Percentiles rank a stretch among this genome's conserved stretches.
These are phyloP conservation scores for Neohortaea acidophila DNA, from an alignment of 495 filamentous ascomycete species.

Conservation along the genomic window DNA sequence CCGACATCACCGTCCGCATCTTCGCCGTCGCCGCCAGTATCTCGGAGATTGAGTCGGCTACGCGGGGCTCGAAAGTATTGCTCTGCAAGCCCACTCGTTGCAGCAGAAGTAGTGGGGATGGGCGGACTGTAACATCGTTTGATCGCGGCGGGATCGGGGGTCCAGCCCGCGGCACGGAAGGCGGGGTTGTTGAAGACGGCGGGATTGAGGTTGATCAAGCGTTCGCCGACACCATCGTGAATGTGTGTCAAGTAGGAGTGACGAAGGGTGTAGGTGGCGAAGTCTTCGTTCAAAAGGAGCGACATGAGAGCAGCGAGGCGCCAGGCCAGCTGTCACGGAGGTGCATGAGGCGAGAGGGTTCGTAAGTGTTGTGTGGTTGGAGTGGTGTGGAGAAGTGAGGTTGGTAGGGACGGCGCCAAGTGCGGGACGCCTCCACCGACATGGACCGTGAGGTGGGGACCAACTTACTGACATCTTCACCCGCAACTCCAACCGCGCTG, in stretches of 20 bases:
- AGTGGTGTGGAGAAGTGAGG: no score
- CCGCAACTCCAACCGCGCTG: no score
- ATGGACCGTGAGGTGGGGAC: no score
- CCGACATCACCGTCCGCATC: slow-evolving; percentile 55
- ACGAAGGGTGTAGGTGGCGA: slow-evolving; percentile 85
- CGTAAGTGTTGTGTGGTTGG: no score
- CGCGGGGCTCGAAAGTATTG: slow-evolving; percentile 76
- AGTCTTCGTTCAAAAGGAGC: slow-evolving; percentile 89
- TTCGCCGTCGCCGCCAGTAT: slow-evolving; percentile 20
- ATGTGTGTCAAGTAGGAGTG: slow-evolving; percentile 79
- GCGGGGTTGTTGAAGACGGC: slow-evolving; percentile 82
- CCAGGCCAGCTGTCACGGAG: no score
- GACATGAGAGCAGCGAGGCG: slow-evolving; percentile 46
- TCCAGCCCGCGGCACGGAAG: slow-evolving; percentile 92
- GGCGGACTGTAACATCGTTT: slow-evolving; percentile 92
- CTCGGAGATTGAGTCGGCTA: not conserved
- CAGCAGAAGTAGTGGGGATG: slow-evolving; percentile 50
- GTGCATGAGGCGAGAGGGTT: no score
- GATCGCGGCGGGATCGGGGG: slow-evolving; percentile 54
- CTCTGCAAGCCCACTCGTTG: slow-evolving; percentile 45
- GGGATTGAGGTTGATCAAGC: slow-evolving; percentile 84
- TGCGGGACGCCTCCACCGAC: no score
- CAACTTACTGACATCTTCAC: no score
- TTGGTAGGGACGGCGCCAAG: no score
- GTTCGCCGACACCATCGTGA: slow-evolving; percentile 90